A percentile compares a stretch with the other conserved stretches of the same genome.
Evolutionary conservation across 768 basidiomycete species (phyloP).

Genomic region (Myochromella boudieri): DNA sequence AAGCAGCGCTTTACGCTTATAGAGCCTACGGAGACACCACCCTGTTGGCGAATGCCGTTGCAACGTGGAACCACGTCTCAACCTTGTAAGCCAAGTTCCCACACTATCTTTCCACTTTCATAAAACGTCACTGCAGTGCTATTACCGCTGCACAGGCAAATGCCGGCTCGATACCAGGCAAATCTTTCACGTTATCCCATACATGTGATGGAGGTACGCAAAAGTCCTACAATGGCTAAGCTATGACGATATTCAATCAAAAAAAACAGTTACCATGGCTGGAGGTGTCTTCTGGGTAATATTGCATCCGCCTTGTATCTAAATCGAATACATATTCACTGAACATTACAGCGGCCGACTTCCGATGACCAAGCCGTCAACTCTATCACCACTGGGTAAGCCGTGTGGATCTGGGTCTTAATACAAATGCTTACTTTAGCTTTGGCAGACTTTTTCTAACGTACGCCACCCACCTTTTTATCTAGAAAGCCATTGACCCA

Average conservation of each 20-base stretch:
- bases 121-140: constrained; percentile 27
- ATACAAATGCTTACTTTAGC: neutral
- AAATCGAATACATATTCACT: too few species aligned
- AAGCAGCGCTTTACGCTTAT: constrained; percentile 48
- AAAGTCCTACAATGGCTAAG: too few species aligned
- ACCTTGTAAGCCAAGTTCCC: constrained; percentile 47
- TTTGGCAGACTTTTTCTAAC: constrained; percentile 13
- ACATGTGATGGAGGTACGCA: constrained; percentile 46
- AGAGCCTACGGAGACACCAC: constrained; percentile 45
- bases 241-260: too few species aligned
- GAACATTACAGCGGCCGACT: constrained; percentile 36
- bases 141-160: constrained; percentile 40
- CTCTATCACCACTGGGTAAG: constrained; percentile 52
- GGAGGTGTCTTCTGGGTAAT: constrained; percentile 62
- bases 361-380: constrained; percentile 42
- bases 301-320: too few species aligned
- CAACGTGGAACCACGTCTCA: constrained; percentile 48
- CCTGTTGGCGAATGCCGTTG: constrained; percentile 41
- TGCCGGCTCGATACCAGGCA: constrained; percentile 37
- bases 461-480: constrained; percentile 2
- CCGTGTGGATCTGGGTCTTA: neutral
- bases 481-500: neutral
- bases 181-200: constrained; percentile 37
- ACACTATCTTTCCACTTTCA: neutral
- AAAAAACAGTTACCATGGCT: constrained; percentile 46